Evolutionary conservation across 768 basidiomycete genomes (phyloP), one percentile per base, ranked within the genome.

Genomic region (Daedaleopsis sinensis): DNA sequence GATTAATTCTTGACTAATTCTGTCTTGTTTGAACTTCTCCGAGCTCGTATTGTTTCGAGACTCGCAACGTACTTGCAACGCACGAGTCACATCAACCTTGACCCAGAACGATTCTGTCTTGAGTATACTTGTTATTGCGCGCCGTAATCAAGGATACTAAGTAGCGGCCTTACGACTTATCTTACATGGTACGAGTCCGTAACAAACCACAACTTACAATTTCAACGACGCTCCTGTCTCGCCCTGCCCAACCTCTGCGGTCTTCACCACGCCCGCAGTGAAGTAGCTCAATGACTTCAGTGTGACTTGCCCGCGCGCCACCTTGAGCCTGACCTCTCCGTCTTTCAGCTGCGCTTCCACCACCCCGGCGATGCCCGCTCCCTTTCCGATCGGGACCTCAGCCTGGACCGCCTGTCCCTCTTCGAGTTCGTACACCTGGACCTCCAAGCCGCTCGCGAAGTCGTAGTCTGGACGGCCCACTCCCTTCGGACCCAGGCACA

Each of bases 381-480:
- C 80, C 27, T 76, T 78, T 9, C 80, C 81, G 5, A 67, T 66
- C 0, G 83, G 82, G 21, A 86, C 74, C n/a, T 76, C 75, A 16
- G 75, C 73, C 52, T 76, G 65, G 36, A 70, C 71, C 15, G 64
- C 63, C 52, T 76, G 72, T 1, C 81, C 83, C 43, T 80, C 79
- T n/a, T 70, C 76, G 43, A 83, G 68, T 61, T 80, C 82, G 68
- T 88, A 89, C 36, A 81, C 75, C 48, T 80, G 78, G 43, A 87
- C 73, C 59, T 86, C 81, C 21, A 86, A 54, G 24, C 74, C 73
- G 64, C 77, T 66, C 58, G 74, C 73, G 61, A 82, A 85, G 38
- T 86, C 82, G 67, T 89, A 89, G 70, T 89, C 88, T 5, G 88
- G 87, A 1, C 80, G 77, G 24, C 77, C 78, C 21, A 78, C 73